Evolutionary conservation across 768 basidiomycete genomes (phyloP).

Genomic region (Serendipita sp.): DNA sequence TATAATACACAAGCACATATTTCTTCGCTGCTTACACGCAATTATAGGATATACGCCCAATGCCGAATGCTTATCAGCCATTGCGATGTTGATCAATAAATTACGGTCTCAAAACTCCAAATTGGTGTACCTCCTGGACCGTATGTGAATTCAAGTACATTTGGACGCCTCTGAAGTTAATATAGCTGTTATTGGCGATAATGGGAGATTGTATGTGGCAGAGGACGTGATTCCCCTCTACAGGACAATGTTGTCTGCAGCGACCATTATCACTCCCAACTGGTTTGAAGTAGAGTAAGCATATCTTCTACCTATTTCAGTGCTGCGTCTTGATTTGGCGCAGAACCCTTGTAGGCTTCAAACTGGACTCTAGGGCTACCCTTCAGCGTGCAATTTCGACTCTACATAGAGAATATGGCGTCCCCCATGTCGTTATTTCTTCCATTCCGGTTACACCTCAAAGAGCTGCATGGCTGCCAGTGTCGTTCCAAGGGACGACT

Average conservation of each 20-base stretch:
- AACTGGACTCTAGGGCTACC: conserved; percentile 49
- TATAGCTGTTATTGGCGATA: conserved; percentile 86
- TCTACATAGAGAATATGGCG: conserved; percentile 58
- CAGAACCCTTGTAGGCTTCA: conserved; percentile 60
- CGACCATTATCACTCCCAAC: conserved; percentile 91
- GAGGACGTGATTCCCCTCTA: conserved; percentile 78
- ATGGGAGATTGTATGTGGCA: conserved; percentile 77
- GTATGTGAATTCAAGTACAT: conserved; percentile 30
- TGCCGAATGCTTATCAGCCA: conserved; percentile 54
- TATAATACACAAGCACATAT: conserved; percentile 15
- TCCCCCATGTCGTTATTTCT: conserved; percentile 82
- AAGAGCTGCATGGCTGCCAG: conserved; percentile 36
- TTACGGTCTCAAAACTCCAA: conserved; percentile 41
- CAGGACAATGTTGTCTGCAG: conserved; percentile 56
- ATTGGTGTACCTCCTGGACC: conserved; percentile 79
- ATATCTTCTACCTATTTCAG: background rate
- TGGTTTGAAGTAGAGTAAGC: conserved; percentile 94
- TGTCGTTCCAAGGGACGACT: conserved; percentile 32
- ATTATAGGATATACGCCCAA: conserved; percentile 73
- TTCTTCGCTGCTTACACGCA: background rate
- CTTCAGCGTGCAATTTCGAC: conserved; percentile 50
- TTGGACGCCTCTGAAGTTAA: background rate
- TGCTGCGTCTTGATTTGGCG: conserved; percentile 4
- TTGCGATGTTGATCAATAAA: conserved; percentile 44
- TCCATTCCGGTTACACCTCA: conserved; percentile 50